These are phyloP conservation scores for Chlorella sp. DNA, from an alignment of 139 green algal genomes.

Conservation along the genomic window DNA sequence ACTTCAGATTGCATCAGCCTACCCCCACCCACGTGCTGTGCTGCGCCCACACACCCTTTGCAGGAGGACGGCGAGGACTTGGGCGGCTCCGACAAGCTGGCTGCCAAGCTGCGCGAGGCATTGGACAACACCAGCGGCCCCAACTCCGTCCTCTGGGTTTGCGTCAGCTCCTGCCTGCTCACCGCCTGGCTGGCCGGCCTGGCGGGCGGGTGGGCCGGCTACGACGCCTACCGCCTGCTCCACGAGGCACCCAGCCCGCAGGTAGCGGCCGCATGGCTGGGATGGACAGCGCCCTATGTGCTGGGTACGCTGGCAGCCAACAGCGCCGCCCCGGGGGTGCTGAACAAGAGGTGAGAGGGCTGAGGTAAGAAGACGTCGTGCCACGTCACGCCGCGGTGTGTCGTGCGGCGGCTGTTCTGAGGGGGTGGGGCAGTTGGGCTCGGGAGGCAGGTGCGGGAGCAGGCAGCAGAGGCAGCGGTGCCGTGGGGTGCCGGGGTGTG, in stretches of 20 bases:
- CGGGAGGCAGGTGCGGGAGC: too few relatives aligned
- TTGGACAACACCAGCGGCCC: neutral
- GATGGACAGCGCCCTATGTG: slow-evolving; percentile 22
- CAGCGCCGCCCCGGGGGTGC: neutral
- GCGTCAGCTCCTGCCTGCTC: neutral
- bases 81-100: neutral
- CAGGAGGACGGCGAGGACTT: neutral
- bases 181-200: neutral
- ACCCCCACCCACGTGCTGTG: neutral
- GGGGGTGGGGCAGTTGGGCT: too few relatives aligned
- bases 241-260: neutral
- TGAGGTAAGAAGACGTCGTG: neutral
- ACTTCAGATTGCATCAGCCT: too few relatives aligned
- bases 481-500: too few relatives aligned
- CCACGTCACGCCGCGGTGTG: neutral
- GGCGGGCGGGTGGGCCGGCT: neutral
- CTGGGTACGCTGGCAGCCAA: neutral
- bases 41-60: too few relatives aligned
- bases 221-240: slow-evolving; percentile 20
- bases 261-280: neutral
- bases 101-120: neutral
- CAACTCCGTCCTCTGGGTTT: neutral
- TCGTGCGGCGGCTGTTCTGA: neutral
- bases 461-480: neutral
- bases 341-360: slow-evolving; percentile 11